phyloP scores from a whole-genome alignment of 208 protist species.

The Porcisia hertigi region DNA sequence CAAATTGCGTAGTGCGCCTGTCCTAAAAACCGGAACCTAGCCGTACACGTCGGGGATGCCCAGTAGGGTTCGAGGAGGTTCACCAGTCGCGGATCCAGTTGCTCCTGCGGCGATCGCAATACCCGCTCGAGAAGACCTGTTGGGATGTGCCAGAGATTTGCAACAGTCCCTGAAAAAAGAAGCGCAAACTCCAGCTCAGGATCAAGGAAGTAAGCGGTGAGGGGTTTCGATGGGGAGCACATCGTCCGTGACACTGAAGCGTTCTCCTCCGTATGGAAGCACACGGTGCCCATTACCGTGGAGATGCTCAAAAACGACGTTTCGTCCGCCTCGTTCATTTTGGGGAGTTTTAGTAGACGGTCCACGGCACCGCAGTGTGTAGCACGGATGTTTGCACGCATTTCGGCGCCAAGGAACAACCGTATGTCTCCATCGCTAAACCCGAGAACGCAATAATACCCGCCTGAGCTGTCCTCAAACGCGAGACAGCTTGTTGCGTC shows the following conservation, averaged over 20 bases:
- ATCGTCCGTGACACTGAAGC: constrained; percentile 58
- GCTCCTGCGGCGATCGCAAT: constrained; percentile 23
- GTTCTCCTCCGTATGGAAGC: constrained; percentile 51
- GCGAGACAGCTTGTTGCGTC: constrained; percentile 43
- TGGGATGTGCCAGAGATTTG: constrained; percentile 83
- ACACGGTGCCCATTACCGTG: constrained; percentile 60
- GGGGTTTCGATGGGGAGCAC: constrained; percentile 57
- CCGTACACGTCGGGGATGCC: constrained; percentile 29
- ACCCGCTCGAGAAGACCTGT: constrained; percentile 76
- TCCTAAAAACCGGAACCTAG: constrained; percentile 27
- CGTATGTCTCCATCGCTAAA: constrained; percentile 48
- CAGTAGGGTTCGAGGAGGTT: constrained; percentile 36
- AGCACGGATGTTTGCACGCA: constrained; percentile 26
- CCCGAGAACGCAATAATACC: constrained; percentile 36
- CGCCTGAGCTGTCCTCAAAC: constrained; percentile 17
- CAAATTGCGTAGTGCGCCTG: constrained; percentile 30
- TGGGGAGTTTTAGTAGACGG: constrained; percentile 26
- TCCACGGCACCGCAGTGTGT: constrained; percentile 49
- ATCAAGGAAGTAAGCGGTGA: constrained; percentile 65
- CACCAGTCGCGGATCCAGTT: constrained; percentile 10
- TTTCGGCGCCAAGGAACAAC: constrained; percentile 33
- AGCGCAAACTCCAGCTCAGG: constrained; percentile 54
- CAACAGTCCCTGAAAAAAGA: constrained; percentile 41
- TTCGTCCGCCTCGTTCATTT: constrained; percentile 39
- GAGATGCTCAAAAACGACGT: constrained; percentile 64